These are phyloP conservation scores for Neocucurbitaria cava DNA, from an alignment of 2,329 filamentous ascomycete genomes.

Conservation along the genomic window DNA sequence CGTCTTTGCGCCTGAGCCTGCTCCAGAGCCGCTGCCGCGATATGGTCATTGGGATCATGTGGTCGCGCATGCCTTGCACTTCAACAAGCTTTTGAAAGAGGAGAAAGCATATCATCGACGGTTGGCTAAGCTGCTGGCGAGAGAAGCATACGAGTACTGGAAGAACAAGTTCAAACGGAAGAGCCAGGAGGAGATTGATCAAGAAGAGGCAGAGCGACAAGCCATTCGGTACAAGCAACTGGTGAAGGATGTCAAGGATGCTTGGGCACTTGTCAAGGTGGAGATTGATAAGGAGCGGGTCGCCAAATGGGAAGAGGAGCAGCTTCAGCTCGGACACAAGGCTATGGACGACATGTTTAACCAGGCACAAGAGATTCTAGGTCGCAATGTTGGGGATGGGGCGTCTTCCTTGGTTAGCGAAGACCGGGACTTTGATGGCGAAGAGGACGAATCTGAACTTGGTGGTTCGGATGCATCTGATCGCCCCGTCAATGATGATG, in stretches of 20 bases:
- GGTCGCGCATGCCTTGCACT: slow-evolving; percentile 77
- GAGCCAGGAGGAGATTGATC: slow-evolving; percentile 75
- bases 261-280: slow-evolving; percentile 65
- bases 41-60: slow-evolving; percentile 91
- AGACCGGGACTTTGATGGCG: slow-evolving; percentile 46
- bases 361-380: slow-evolving; percentile 63
- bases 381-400: slow-evolving; percentile 41
- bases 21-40: slow-evolving; percentile 76
- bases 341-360: slow-evolving; percentile 77
- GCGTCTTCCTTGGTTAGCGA: slow-evolving; percentile 50
- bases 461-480: slow-evolving; percentile 40
- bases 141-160: slow-evolving; percentile 80
- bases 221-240: slow-evolving; percentile 75
- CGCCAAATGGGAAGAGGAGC: slow-evolving; percentile 67
- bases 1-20: slow-evolving; percentile 74
- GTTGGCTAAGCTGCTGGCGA: slow-evolving; percentile 80
- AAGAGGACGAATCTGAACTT: slow-evolving; percentile 54
- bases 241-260: slow-evolving; percentile 66
- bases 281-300: slow-evolving; percentile 65
- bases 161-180: slow-evolving; percentile 65
- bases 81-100: slow-evolving; percentile 77
- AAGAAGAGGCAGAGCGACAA: slow-evolving; percentile 74
- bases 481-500: slow-evolving; percentile 52
- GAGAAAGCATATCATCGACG: slow-evolving; percentile 80
- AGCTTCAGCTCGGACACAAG: slow-evolving; percentile 63